phyloP scores from a whole-genome alignment of 495 filamentous ascomycete genomes.

The Monascus purpureus region DNA sequence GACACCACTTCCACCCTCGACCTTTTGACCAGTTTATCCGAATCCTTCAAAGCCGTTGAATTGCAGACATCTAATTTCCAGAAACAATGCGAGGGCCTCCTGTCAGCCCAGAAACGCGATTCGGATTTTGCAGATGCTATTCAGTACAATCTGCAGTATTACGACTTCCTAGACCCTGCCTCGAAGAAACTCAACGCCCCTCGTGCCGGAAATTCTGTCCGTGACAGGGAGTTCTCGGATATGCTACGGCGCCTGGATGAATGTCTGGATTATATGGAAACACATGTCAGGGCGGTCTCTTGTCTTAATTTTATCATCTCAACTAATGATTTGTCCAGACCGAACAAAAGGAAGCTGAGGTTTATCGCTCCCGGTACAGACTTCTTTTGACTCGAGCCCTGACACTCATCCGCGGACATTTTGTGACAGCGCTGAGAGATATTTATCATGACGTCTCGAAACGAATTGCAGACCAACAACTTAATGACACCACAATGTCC shows the following conservation, averaged over 20 bases:
- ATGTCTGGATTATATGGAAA: slow-evolving; percentile 80
- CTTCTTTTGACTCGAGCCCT: slow-evolving; percentile 57
- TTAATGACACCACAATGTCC: slow-evolving; percentile 66
- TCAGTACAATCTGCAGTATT: slow-evolving; percentile 76
- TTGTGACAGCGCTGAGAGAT: slow-evolving; percentile 57
- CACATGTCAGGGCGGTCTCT: slow-evolving; percentile 44
- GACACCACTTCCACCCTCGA: slow-evolving; percentile 61
- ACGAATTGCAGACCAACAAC: slow-evolving; percentile 52
- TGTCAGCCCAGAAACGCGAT: slow-evolving; percentile 64
- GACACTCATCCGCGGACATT: slow-evolving; percentile 75
- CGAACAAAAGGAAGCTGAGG: slow-evolving; percentile 69
- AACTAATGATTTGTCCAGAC: slow-evolving; percentile 35
- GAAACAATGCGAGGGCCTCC: slow-evolving; percentile 74
- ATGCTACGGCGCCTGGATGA: slow-evolving; percentile 74
- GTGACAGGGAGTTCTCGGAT: slow-evolving; percentile 67
- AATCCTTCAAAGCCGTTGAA: slow-evolving; percentile 76
- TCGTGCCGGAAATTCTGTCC: slow-evolving; percentile 68
- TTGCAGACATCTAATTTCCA: slow-evolving; percentile 82
- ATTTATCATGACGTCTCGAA: slow-evolving; percentile 55
- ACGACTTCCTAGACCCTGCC: slow-evolving; percentile 79
- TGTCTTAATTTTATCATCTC: neutral
- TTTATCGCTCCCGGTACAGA: slow-evolving; percentile 61
- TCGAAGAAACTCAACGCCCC: slow-evolving; percentile 85
- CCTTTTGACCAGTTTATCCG: slow-evolving; percentile 59
- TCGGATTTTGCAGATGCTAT: slow-evolving; percentile 66